Evolutionary conservation across 306 rosid species (phyloP).

Genomic region (Pyrus communis): DNA sequence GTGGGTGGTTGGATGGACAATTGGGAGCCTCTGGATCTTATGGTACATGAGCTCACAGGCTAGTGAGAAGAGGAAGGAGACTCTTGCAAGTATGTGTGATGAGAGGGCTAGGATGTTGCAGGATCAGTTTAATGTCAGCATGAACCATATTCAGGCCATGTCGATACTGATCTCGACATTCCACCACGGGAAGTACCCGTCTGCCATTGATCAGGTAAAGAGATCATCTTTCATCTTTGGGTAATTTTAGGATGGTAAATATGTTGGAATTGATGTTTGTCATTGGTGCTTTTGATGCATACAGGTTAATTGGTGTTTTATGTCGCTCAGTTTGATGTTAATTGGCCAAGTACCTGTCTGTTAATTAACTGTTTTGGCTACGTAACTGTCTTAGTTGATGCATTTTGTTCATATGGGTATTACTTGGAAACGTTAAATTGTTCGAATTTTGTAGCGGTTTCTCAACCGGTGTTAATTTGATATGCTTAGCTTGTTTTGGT

Average conservation of each 20-base stretch:
- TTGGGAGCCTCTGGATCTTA: conserved; percentile 55
- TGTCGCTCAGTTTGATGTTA: not conserved
- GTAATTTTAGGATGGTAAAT: conserved; percentile 2
- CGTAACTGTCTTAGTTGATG: not conserved
- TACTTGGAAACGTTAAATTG: not conserved
- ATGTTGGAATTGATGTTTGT: not conserved
- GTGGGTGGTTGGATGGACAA: conserved; percentile 57
- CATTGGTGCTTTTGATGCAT: not conserved
- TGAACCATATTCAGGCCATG: conserved; percentile 98
- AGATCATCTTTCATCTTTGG: conserved; percentile 10
- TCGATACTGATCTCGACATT: conserved; percentile 86
- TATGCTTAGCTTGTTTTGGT: conserved; percentile 9
- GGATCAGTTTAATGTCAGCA: conserved; percentile 93
- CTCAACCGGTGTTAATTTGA: not conserved
- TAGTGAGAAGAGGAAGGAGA: conserved; percentile 80
- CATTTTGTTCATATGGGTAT: not conserved
- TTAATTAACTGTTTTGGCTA: not conserved
- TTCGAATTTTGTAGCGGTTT: not conserved
- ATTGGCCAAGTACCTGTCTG: not conserved
- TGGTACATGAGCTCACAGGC: conserved; percentile 55
- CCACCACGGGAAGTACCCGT: conserved; percentile 75
- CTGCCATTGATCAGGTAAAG: conserved; percentile 88
- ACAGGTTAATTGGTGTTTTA: not conserved
- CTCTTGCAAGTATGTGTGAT: conserved; percentile 87
- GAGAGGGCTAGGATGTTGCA: conserved; percentile 95